Conservation (phyloP, 176 grass and related monocot genomes). For the Tuctoria greenei region DNA sequence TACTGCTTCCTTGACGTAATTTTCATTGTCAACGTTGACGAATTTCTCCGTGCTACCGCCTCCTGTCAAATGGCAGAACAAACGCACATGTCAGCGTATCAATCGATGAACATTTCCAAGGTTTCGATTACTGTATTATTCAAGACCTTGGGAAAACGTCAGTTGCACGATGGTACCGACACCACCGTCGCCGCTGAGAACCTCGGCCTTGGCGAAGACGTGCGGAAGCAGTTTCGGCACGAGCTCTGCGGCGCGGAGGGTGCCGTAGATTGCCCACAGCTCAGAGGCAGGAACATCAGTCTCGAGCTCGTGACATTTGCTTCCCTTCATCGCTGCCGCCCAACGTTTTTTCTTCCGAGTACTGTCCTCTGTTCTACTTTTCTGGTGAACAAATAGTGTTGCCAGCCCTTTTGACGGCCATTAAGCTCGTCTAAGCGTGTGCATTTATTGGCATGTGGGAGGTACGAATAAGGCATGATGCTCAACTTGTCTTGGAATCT, state of each 20-base stretch:
- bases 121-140: neutral
- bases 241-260: neutral
- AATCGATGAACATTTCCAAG: neutral
- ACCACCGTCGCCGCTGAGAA: constrained; percentile 15
- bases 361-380: neutral
- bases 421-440: neutral
- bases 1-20: constrained; percentile 28
- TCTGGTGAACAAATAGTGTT: neutral
- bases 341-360: neutral
- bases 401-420: neutral
- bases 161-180: constrained; percentile 35
- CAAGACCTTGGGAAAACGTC: constrained; percentile 34
- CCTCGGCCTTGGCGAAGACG: neutral
- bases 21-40: constrained; percentile 23
- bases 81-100: neutral
- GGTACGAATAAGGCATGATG: neutral
- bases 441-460: constrained; percentile 7
- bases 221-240: constrained; percentile 2
- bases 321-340: constrained; percentile 32
- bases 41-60: constrained; percentile 25
- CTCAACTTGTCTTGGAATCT: constrained; percentile 7
- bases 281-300: constrained; percentile 8
- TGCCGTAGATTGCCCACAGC: constrained; percentile 21
- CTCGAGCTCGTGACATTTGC: constrained; percentile 28
- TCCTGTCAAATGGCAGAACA: constrained; percentile 2